Conservation (phyloP, 169 alveolate genomes). For the Cryptosporidium muris region DNA sequence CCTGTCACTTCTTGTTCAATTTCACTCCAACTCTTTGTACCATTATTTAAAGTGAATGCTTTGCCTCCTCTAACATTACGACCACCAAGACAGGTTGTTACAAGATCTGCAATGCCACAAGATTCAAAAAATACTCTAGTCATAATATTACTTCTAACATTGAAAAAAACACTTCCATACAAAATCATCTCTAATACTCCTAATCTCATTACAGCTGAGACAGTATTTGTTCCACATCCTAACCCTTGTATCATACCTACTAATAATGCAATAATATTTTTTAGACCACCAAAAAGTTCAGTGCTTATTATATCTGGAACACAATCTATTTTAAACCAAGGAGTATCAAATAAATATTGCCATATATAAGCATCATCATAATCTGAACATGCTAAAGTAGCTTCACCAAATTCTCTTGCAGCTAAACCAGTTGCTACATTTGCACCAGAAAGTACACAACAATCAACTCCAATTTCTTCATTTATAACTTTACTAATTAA, state of each 20-base stretch:
- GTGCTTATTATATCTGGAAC: slow-evolving; percentile 90
- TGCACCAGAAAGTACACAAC: slow-evolving; percentile 86
- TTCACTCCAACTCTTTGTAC: slow-evolving; percentile 84
- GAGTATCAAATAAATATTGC: slow-evolving; percentile 89
- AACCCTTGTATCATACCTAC: slow-evolving; percentile 95
- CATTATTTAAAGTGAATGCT: slow-evolving; percentile 85
- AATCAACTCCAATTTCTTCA: slow-evolving; percentile 78
- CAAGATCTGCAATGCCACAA: slow-evolving; percentile 92
- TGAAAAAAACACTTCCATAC: slow-evolving; percentile 48
- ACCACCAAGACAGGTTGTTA: slow-evolving; percentile 92
- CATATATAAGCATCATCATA: slow-evolving; percentile 80
- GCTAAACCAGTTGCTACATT: slow-evolving; percentile 92
- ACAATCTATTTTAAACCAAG: slow-evolving; percentile 87
- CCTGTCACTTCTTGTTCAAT: slow-evolving; percentile 86
- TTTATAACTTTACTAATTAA: slow-evolving; percentile 79
- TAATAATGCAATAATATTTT: slow-evolving; percentile 90
- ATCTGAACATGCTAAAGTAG: slow-evolving; percentile 89
- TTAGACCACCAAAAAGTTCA: slow-evolving; percentile 93
- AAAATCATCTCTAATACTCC: slow-evolving; percentile 88
- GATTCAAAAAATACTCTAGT: slow-evolving; percentile 88
- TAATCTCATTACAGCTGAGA: slow-evolving; percentile 91
- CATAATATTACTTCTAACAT: slow-evolving; percentile 70
- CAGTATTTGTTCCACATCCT: slow-evolving; percentile 90
- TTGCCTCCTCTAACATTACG: slow-evolving; percentile 90
- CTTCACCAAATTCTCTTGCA: slow-evolving; percentile 90